Evolutionary conservation across 1,284 basidiomycete genomes (phyloP).

Genomic region (Pseudozyma thailandica): DNA sequence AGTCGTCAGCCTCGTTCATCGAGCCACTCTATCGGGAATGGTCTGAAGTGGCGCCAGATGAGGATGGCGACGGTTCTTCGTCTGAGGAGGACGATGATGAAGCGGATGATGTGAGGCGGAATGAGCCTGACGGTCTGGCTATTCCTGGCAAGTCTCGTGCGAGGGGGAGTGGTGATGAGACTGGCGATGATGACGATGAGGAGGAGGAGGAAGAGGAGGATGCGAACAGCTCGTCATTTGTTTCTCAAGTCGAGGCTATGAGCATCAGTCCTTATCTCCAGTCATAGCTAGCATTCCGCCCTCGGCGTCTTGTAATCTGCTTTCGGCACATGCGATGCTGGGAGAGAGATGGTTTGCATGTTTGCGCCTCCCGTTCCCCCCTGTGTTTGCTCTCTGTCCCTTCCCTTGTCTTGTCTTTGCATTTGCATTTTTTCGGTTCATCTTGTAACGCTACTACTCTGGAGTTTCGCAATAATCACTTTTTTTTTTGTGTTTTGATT

Average conservation of each 20-base stretch:
- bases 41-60: slow-evolving; percentile 70
- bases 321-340: neutral
- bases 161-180: slow-evolving; percentile 2
- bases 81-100: slow-evolving; percentile 54
- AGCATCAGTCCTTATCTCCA: slow-evolving; percentile 57
- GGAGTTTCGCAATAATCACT: slow-evolving; percentile 10
- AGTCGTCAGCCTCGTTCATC: slow-evolving; percentile 71
- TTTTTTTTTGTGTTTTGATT: neutral
- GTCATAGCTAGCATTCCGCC: neutral
- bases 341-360: no score
- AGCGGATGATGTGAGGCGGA: slow-evolving; percentile 35
- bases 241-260: slow-evolving; percentile 64
- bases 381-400: neutral
- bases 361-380: neutral
- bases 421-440: neutral
- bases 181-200: slow-evolving; percentile 13
- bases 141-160: slow-evolving; percentile 23
- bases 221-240: slow-evolving; percentile 51
- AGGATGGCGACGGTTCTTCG: slow-evolving; percentile 52
- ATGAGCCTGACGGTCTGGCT: slow-evolving; percentile 25
- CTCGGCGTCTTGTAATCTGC: neutral
- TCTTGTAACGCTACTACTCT: neutral
- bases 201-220: slow-evolving; percentile 30
- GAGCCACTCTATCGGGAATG: slow-evolving; percentile 72
- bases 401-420: neutral